Conservation (phyloP, 2,329 filamentous ascomycete genomes). For the Elsinoe australis region DNA sequence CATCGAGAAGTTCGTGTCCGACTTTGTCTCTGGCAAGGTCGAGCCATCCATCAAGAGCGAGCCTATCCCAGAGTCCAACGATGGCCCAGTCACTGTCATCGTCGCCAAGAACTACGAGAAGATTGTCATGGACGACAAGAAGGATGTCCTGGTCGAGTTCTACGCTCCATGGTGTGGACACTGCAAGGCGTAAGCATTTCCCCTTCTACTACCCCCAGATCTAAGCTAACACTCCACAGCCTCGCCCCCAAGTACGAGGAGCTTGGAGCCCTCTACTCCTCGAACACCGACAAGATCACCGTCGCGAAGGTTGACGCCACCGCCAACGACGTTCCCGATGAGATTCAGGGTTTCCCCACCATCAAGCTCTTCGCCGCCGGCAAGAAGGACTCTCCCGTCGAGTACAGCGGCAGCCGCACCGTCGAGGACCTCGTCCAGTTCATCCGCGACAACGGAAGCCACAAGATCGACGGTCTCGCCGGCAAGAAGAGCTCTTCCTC, state of each 20-base stretch:
- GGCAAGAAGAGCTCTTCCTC: slow-evolving; percentile 29
- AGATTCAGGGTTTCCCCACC: slow-evolving; percentile 95
- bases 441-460: slow-evolving; percentile 89
- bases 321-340: slow-evolving; percentile 89
- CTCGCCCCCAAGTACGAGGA: slow-evolving; percentile 62
- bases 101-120: slow-evolving; percentile 93
- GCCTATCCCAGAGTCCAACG: slow-evolving; percentile 87
- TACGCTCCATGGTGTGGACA: slow-evolving; percentile 82
- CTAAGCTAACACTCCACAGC: slow-evolving; percentile 26
- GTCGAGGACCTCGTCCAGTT: slow-evolving; percentile 88
- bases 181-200: slow-evolving; percentile 52
- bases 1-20: slow-evolving; percentile 75
- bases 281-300: slow-evolving; percentile 51
- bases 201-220: background rate
- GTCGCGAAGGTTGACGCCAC: slow-evolving; percentile 94
- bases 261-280: slow-evolving; percentile 50
- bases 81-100: slow-evolving; percentile 76
- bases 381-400: slow-evolving; percentile 73
- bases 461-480: slow-evolving; percentile 61
- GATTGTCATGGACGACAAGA: slow-evolving; percentile 82
- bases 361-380: slow-evolving; percentile 97
- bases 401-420: slow-evolving; percentile 81
- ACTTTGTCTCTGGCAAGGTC: slow-evolving; percentile 79
- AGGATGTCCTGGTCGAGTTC: slow-evolving; percentile 97
- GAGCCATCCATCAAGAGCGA: slow-evolving; percentile 98